phyloP scores from a whole-genome alignment of 768 basidiomycete genomes.

The Phanerochaete carnosa region DNA sequence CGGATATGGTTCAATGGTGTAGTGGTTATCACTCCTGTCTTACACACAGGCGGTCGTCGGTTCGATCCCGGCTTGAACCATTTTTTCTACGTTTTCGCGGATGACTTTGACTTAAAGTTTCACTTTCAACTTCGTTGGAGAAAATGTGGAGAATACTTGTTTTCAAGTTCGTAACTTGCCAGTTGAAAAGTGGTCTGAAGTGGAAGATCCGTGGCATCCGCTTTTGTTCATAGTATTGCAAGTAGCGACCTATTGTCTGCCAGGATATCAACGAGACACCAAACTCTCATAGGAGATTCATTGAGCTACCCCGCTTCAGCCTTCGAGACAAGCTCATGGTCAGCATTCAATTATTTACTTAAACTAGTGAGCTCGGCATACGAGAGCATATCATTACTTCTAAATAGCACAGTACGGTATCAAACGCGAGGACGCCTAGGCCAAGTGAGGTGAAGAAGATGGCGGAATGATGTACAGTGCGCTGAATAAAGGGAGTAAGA shows the following conservation, averaged over 20 bases:
- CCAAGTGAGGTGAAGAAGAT: not conserved
- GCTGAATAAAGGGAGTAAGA: not conserved
- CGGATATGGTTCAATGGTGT: not conserved
- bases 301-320: too few species aligned
- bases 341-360: not conserved
- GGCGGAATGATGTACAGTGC: not conserved
- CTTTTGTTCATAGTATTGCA: too few species aligned
- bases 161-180: too few species aligned
- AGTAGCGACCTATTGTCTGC: too few species aligned
- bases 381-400: constrained; percentile 3
- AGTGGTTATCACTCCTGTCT: not conserved
- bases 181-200: too few species aligned
- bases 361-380: not conserved
- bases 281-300: too few species aligned
- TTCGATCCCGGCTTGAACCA: not conserved
- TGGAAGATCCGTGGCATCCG: too few species aligned
- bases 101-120: too few species aligned
- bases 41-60: not conserved
- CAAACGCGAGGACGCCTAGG: not conserved
- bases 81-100: not conserved
- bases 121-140: too few species aligned
- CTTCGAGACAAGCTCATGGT: too few species aligned
- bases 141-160: too few species aligned
- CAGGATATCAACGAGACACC: not conserved
- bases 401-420: constrained; percentile 4